phyloP scores from a whole-genome alignment of 2,329 filamentous ascomycete species.

The Pseudogymnoascus sp. region DNA sequence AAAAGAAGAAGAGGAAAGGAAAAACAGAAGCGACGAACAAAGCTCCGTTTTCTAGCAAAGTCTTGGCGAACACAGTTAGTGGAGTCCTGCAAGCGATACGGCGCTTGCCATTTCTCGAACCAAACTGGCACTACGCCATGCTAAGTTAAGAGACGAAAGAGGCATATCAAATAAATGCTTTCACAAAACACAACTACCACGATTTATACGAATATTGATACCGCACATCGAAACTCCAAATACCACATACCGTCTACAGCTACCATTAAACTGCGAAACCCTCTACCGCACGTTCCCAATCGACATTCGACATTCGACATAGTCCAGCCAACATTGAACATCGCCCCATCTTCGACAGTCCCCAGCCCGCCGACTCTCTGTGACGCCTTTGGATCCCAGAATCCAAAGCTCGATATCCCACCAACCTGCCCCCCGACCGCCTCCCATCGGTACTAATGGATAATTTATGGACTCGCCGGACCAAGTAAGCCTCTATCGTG shows the following conservation, averaged over 20 bases:
- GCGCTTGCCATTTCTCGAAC: constrained; percentile 10
- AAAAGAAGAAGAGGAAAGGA: constrained; percentile 32
- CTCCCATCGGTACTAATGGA: constrained; percentile 23
- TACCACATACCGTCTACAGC: not conserved
- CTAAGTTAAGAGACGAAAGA: constrained; percentile 10
- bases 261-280: not conserved
- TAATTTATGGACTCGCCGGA: constrained; percentile 68
- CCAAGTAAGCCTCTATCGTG: constrained; percentile 51
- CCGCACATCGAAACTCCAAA: not conserved
- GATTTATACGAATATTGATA: constrained; percentile 10
- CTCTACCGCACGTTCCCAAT: not conserved
- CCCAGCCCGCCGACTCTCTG: constrained; percentile 5
- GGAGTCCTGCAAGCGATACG: constrained; percentile 9
- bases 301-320: not conserved
- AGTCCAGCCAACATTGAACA: not conserved
- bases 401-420: constrained; percentile 12
- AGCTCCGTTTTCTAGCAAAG: constrained; percentile 9
- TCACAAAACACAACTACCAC: constrained; percentile 2
- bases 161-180: constrained; percentile 11
- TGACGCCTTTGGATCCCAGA: not conserved
- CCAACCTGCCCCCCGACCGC: not conserved
- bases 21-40: constrained; percentile 18
- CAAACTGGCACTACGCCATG: constrained; percentile 10
- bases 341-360: constrained; percentile 10
- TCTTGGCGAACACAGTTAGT: constrained; percentile 1